phyloP scores from a whole-genome alignment of 2,329 filamentous ascomycete species.

The Lachnellula willkommii region DNA sequence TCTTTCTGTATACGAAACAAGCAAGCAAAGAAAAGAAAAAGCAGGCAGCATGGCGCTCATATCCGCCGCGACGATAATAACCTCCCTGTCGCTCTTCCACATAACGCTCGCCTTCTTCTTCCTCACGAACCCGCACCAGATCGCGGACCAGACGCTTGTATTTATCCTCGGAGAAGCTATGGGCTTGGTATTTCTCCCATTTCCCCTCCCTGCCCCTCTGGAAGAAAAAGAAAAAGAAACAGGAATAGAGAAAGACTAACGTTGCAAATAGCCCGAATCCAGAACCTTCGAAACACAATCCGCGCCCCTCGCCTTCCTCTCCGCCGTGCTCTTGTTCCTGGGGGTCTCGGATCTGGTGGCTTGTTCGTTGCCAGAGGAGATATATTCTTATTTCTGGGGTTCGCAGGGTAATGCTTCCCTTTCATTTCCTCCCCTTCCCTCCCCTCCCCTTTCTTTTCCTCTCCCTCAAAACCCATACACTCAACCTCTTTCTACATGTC shows the following conservation, averaged over 20 bases:
- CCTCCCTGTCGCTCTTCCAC: conserved; percentile 77
- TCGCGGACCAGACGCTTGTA: conserved; percentile 76
- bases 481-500: not conserved
- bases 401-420: conserved; percentile 50
- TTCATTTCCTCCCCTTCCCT: conserved; percentile 43
- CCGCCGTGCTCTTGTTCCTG: conserved; percentile 57
- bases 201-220: not conserved
- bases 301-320: conserved; percentile 68
- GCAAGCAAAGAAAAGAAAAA: not conserved
- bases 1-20: not conserved
- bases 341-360: conserved; percentile 61
- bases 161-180: conserved; percentile 78
- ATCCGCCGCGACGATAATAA: conserved; percentile 74
- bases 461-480: conserved; percentile 27
- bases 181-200: conserved; percentile 57
- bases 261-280: conserved; percentile 52
- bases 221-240: not conserved
- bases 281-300: conserved; percentile 63
- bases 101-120: conserved; percentile 80
- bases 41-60: conserved; percentile 67
- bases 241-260: not conserved
- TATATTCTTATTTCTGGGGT: conserved; percentile 58
- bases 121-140: conserved; percentile 62
- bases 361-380: conserved; percentile 62
- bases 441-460: conserved; percentile 40